A percentile compares a stretch with the other conserved stretches of the same genome.
Evolutionary conservation across 1,284 basidiomycete species (phyloP).

Genomic region (Inonotus obliquus): DNA sequence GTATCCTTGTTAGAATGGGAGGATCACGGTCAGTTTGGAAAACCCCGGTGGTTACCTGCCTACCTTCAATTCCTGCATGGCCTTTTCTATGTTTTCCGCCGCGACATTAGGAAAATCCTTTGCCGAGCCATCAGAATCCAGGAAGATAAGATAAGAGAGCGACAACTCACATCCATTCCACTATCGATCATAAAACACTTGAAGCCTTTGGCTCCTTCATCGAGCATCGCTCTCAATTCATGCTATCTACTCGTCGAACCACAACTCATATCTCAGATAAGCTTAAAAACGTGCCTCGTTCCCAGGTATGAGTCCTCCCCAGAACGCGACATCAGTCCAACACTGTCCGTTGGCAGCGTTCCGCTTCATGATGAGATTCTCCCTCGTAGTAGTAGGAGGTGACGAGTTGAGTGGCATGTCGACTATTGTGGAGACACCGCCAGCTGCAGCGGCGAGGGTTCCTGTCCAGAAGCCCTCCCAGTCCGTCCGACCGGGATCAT

Average conservation of each 20-base stretch:
- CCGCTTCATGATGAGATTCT: slow-evolving; percentile 68
- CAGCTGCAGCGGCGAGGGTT: slow-evolving; percentile 81
- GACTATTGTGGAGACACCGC: slow-evolving; percentile 87
- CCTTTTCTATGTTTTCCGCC: slow-evolving; percentile 59
- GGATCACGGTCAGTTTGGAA: slow-evolving; percentile 1
- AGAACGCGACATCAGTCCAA: slow-evolving; percentile 86
- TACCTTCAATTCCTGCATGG: slow-evolving; percentile 76
- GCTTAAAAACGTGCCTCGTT: slow-evolving; percentile 57
- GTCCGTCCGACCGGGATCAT: slow-evolving; percentile 86
- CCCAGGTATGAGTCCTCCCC: slow-evolving; percentile 90
- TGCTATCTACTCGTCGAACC: slow-evolving; percentile 35
- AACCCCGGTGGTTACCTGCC: slow-evolving; percentile 16
- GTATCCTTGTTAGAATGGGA: slow-evolving; percentile 44
- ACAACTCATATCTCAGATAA: not conserved
- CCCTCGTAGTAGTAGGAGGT: slow-evolving; percentile 85
- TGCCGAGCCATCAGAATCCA: not conserved
- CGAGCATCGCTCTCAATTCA: slow-evolving; percentile 62
- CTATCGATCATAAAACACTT: slow-evolving; percentile 95
- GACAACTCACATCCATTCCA: slow-evolving; percentile 81
- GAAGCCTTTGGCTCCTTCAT: slow-evolving; percentile 85
- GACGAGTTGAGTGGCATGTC: slow-evolving; percentile 97
- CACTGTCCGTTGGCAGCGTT: slow-evolving; percentile 69
- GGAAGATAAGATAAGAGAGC: not conserved
- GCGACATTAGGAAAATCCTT: slow-evolving; percentile 89
- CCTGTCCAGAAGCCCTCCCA: slow-evolving; percentile 96